Evolutionary conservation across 371 early-diverging fungal genomes (phyloP), one percentile per base, ranked within the genome.

Genomic region (Rhizopus arrhizus): DNA sequence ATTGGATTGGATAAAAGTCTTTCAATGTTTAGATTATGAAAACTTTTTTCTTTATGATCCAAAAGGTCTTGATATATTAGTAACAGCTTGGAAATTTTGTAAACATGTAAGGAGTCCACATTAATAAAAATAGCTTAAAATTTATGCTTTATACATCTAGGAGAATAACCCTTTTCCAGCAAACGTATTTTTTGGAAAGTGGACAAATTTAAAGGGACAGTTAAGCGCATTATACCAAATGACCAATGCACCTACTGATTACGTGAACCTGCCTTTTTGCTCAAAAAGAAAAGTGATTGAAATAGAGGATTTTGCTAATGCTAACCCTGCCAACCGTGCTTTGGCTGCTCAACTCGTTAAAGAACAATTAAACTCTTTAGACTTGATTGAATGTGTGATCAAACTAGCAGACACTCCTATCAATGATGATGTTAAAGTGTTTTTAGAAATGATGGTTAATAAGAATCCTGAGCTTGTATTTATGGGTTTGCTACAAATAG

Each of bases 381-480:
- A 91, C 41, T 75, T 95, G 36, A 78, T 92, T 31, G 88, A 90
- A 56, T 84, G 87, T 16, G 72, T 93, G 3, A 70, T 91, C 53
- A 65, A 65, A 15, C 58, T 93, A 56, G 84, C 85, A 1, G 89
- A 90, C 50, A 81, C 83, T 29, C 75, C 77, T 3, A 84, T 80
- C 11, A 75, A 74, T 28, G 90, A 86, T 9, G 90, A 89, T 35
- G 87, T 85, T 33, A 85, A 86, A 64, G 75, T 70, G 3, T 70
- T 93, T 48, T 65, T 93, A 53, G 90, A 91, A 31, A 62, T 78
- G 35, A 85, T 86, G 33, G 62, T 83, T 15, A 86, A 88, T 40
- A 84, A 85, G 52, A 66, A 84, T 11, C 91, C 94, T 6, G 95
- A 94, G 63, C 72, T 94, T 5, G 59, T 94, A 4, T 81, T 91